These are phyloP conservation scores for Amaranthus hypochondriacus DNA, from an alignment of 148 eudicot genomes.

Conservation along the genomic window DNA sequence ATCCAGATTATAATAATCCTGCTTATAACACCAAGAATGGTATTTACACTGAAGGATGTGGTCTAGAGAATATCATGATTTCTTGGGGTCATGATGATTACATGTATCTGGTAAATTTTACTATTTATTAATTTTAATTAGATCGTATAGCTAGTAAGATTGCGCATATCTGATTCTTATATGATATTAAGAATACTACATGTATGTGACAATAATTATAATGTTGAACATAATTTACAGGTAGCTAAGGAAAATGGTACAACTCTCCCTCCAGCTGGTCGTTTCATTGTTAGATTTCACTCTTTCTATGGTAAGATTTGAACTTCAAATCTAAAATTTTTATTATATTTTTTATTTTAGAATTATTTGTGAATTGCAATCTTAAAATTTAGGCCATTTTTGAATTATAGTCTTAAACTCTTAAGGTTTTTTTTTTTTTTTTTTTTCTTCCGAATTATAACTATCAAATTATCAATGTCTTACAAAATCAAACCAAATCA, in stretches of 20 bases:
- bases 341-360: no score
- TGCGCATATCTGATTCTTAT: no score
- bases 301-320: conserved; percentile 44
- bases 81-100: conserved; percentile 73
- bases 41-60: conserved; percentile 52
- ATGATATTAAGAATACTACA: no score
- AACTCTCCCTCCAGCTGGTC: conserved; percentile 43
- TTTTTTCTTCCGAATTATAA: no score
- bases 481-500: no score
- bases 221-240: conserved; percentile 18
- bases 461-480: no score
- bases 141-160: no score
- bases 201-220: neutral
- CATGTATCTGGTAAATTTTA: conserved; percentile 53
- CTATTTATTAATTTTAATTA: neutral
- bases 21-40: conserved; percentile 50
- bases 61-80: conserved; percentile 49
- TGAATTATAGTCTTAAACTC: no score
- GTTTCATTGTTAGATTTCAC: conserved; percentile 54
- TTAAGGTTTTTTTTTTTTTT: no score
- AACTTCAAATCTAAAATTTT: neutral
- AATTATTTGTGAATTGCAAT: no score
- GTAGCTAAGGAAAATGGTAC: conserved; percentile 49
- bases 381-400: no score
- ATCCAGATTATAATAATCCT: conserved; percentile 44